Base-by-base conservation (phyloP, 2,329 filamentous ascomycete species). In the Cladosporium sp. region DNA sequence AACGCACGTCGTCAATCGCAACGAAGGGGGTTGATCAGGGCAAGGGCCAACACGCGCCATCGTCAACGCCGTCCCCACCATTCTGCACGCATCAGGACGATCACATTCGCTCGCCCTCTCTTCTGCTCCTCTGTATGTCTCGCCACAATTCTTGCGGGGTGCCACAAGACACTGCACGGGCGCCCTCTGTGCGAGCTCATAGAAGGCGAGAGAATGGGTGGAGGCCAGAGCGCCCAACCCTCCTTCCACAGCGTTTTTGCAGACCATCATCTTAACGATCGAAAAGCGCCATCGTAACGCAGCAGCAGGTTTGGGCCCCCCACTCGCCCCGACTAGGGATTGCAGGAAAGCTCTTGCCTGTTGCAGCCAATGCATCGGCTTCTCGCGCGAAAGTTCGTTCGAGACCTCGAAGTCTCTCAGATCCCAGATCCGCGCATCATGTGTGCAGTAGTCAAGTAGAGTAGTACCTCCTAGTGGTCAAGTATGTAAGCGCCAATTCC, bases 91-190 rank as follows among this genome's bases (percentile, higher is more conserved):
- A 55, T 24, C 42, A 25, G 19, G 44, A 45, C 32, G 52, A 47
- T 55, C 40, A 40, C 52, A 55, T 35, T 28, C 28, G 37, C 28
- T 28, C 39, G 45, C 51, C 17, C 40, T 13, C 3, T 8, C 22
- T 15, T 15, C 22, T 24, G 12, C 37, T 32, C 8, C 10, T 54
- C 52, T 47, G 52, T 47, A 55, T 55, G 52, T 55, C 52, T 55
- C 52, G 44, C 40, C 34, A 6, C 19, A 12, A 19, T 25, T 22
- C 52, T n/a, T 47, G 40, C 40, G 50, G 50, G 12, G 52, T 55
- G 52, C 52, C 52, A 55, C 52, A 40, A 55, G 52, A 47, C 40
- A 28, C 17, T 34, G 51, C 39, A 47, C 22, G 40, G 19, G 24
- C 40, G 39, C 39, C n/a, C 52, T 10, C 25, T 45, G 52, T 55